A percentile compares a stretch with the other conserved stretches of the same genome.
These are phyloP conservation scores for Podospora australis DNA, from an alignment of 495 filamentous ascomycete species.

Conservation along the genomic window DNA sequence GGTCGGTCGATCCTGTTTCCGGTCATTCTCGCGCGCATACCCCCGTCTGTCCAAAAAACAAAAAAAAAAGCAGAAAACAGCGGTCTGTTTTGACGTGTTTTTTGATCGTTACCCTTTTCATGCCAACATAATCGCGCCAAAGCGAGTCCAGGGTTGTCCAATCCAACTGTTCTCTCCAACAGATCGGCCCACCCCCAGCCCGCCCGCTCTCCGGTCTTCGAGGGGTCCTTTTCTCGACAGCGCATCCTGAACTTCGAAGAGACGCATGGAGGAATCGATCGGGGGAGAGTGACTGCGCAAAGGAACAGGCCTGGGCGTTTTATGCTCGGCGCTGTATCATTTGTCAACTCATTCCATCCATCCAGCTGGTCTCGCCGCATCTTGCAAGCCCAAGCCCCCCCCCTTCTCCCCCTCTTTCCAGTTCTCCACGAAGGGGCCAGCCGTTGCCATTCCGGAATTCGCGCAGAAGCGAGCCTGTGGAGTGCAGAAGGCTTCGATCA, in stretches of 20 bases:
- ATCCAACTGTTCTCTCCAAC: neutral
- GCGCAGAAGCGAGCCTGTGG: slow-evolving; percentile 21
- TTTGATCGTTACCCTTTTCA: neutral
- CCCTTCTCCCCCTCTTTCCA: neutral
- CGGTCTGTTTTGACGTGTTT: neutral
- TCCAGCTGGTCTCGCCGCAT: neutral
- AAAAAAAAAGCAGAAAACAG: neutral
- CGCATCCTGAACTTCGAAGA: neutral
- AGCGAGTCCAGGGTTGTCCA: no score
- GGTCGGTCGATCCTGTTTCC: no score
- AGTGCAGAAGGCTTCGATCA: slow-evolving; percentile 19
- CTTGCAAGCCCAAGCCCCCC: neutral
- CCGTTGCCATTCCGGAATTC: slow-evolving; percentile 12
- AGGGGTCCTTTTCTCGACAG: no score
- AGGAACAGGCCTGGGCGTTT: no score
- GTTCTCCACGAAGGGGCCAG: neutral
- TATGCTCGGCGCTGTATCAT: no score
- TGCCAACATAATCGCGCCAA: no score
- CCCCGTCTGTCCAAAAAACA: neutral
- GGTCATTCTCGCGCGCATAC: no score
- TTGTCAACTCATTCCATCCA: no score
- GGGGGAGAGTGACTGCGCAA: no score
- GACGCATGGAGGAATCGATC: no score
- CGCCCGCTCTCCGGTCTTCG: no score
- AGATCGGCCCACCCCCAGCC: no score